Evolutionary conservation across 306 rosid species (phyloP).

Genomic region (Sindora glabra): DNA sequence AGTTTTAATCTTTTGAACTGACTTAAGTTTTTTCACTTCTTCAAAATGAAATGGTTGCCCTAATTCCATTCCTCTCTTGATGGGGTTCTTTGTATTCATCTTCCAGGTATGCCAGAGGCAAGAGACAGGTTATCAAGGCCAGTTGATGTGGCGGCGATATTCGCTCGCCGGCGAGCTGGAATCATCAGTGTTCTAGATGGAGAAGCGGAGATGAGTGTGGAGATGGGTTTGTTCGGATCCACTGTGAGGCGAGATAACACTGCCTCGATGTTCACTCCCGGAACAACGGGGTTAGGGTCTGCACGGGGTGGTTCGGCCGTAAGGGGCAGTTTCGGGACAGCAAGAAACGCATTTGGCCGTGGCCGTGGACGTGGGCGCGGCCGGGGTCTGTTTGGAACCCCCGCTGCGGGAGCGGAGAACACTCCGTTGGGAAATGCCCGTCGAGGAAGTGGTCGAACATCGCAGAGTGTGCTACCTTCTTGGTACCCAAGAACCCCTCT

Average conservation of each 20-base stretch:
- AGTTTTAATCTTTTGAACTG: too few relatives aligned
- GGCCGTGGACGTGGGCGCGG: slow-evolving; percentile 29
- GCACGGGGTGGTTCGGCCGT: background rate
- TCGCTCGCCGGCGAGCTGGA: slow-evolving; percentile 27
- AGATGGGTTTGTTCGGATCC: slow-evolving; percentile 7
- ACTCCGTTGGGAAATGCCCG: slow-evolving; percentile 9
- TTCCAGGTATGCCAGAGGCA: slow-evolving; percentile 50
- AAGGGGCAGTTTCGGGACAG: slow-evolving; percentile 19
- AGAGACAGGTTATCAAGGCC: slow-evolving; percentile 44
- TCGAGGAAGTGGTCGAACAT: slow-evolving; percentile 24
- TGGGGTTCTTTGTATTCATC: background rate
- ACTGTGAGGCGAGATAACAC: background rate
- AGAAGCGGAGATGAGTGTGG: background rate
- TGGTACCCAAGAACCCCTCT: slow-evolving; percentile 89
- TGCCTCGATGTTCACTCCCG: background rate
- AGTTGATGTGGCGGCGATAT: slow-evolving; percentile 28
- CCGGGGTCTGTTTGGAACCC: background rate
- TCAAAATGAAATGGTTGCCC: too few relatives aligned
- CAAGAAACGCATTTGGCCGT: slow-evolving; percentile 4
- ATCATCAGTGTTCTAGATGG: background rate
- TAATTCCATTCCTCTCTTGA: background rate
- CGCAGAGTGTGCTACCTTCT: slow-evolving; percentile 45
- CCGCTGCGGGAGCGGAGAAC: slow-evolving; percentile 20
- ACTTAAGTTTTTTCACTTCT: too few relatives aligned
- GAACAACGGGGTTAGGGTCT: slow-evolving; percentile 14